Conservation (phyloP, 805 yeast species). For the Pichia exigua region DNA sequence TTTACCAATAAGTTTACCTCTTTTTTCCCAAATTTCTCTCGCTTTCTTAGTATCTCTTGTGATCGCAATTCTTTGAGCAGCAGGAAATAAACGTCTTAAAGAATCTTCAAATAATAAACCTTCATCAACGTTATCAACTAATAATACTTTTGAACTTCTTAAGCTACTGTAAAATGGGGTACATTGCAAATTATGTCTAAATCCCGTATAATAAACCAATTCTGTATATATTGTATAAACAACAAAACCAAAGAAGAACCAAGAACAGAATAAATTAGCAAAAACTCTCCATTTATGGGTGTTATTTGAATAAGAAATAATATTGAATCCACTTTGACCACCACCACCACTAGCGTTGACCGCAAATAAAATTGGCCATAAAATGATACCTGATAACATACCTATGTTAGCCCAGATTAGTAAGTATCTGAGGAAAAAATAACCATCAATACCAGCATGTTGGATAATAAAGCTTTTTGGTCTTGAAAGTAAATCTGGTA, state of each 20-base stretch:
- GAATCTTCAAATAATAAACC: slow-evolving; percentile 37
- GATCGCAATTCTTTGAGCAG: slow-evolving; percentile 50
- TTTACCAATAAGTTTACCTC: slow-evolving; percentile 51
- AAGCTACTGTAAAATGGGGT: slow-evolving; percentile 67
- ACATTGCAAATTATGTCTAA: slow-evolving; percentile 67
- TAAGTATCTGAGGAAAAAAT: slow-evolving; percentile 61
- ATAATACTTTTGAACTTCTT: slow-evolving; percentile 61
- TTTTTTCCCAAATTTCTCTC: slow-evolving; percentile 48
- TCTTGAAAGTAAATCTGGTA: slow-evolving; percentile 39
- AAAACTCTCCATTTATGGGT: slow-evolving; percentile 53
- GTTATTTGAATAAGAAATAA: slow-evolving; percentile 57
- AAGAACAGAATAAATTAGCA: slow-evolving; percentile 71
- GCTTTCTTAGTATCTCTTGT: slow-evolving; percentile 58
- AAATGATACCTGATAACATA: slow-evolving; percentile 42
- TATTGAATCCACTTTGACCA: slow-evolving; percentile 49
- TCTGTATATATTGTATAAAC: slow-evolving; percentile 66
- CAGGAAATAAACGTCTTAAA: slow-evolving; percentile 55
- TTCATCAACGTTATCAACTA: slow-evolving; percentile 61
- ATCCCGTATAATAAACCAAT: slow-evolving; percentile 58
- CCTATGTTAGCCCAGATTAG: slow-evolving; percentile 47
- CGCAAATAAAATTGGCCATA: slow-evolving; percentile 67
- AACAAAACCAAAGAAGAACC: slow-evolving; percentile 64
- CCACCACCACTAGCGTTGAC: slow-evolving; percentile 67
- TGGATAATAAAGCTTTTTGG: slow-evolving; percentile 60
- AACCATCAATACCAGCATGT: slow-evolving; percentile 70